These are phyloP conservation scores for Moesziomyces sp. DNA, from an alignment of 1,284 basidiomycete species.

Conservation along the genomic window DNA sequence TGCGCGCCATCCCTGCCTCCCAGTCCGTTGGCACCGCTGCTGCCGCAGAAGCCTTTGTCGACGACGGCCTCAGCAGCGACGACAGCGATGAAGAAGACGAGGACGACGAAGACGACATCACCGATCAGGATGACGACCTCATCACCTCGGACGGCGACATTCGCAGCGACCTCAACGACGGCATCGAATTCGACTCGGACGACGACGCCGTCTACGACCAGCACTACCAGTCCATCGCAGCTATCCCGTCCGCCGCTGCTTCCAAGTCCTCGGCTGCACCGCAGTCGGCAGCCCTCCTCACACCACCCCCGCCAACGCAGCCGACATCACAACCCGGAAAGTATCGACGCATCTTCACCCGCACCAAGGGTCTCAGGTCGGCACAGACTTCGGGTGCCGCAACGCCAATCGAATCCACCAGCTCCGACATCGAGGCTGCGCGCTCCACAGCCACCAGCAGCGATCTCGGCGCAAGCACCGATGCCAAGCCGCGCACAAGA, in stretches of 20 bases:
- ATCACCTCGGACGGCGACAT: slow-evolving; percentile 24
- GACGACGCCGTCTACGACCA: slow-evolving; percentile 37
- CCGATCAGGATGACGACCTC: slow-evolving; percentile 5
- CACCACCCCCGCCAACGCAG: slow-evolving; percentile 20
- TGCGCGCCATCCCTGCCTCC: slow-evolving; percentile 56
- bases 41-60: slow-evolving; percentile 54
- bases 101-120: slow-evolving; percentile 18
- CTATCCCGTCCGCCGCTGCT: not conserved
- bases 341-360: slow-evolving; percentile 37
- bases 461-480: slow-evolving; percentile 7
- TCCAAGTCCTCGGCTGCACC: slow-evolving; percentile 1
- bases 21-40: slow-evolving; percentile 57
- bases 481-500: slow-evolving; percentile 16
- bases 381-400: slow-evolving; percentile 21
- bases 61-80: slow-evolving; percentile 53
- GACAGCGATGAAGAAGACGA: slow-evolving; percentile 42
- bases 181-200: slow-evolving; percentile 24
- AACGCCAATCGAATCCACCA: slow-evolving; percentile 20
- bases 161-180: slow-evolving; percentile 25
- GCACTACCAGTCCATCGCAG: slow-evolving; percentile 47
- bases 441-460: slow-evolving; percentile 11
- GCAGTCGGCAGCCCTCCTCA: slow-evolving; percentile 9
- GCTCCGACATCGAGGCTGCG: slow-evolving; percentile 27
- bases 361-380: slow-evolving; percentile 30
- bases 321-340: slow-evolving; percentile 7